These are phyloP conservation scores for Phanerochaete sordida DNA, from an alignment of 768 basidiomycete genomes.

Conservation along the genomic window DNA sequence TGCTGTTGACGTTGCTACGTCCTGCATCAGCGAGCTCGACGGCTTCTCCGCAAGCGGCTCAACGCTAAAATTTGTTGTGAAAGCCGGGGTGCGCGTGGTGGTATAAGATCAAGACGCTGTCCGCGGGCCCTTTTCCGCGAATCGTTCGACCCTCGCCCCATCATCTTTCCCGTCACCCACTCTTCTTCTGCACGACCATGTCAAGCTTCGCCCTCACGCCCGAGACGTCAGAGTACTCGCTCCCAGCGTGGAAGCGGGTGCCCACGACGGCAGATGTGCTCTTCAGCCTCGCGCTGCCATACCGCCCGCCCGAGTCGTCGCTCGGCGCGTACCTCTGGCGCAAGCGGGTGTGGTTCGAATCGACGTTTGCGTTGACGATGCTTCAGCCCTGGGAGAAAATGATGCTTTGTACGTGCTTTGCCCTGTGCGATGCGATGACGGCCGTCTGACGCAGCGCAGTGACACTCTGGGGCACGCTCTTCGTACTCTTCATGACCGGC, in stretches of 20 bases:
- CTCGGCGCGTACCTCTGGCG: constrained; percentile 38
- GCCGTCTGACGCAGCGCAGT: constrained; percentile 26
- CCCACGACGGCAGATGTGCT: constrained; percentile 17
- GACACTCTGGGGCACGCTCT: constrained; percentile 35
- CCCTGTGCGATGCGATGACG: not conserved
- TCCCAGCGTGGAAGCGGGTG: constrained; percentile 22
- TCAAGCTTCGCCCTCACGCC: constrained; percentile 10
- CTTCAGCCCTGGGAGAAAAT: constrained; percentile 68
- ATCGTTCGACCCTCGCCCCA: not conserved
- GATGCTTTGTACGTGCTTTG: constrained; percentile 47
- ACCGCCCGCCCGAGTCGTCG: constrained; percentile 17
- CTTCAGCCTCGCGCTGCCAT: constrained; percentile 22
- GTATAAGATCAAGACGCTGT: no score
- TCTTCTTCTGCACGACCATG: not conserved
- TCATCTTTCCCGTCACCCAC: not conserved
- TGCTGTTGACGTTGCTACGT: no score
- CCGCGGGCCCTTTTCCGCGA: no score
- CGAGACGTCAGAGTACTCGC: constrained; percentile 5
- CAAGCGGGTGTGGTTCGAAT: constrained; percentile 50
- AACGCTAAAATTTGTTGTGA: no score
- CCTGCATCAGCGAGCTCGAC: no score
- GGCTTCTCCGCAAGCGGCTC: no score
- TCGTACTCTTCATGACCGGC: constrained; percentile 46
- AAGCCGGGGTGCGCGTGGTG: no score
- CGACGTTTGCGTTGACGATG: constrained; percentile 59